Conservation (phyloP, 176 grass and related monocot species). For the Eleusine indica region DNA sequence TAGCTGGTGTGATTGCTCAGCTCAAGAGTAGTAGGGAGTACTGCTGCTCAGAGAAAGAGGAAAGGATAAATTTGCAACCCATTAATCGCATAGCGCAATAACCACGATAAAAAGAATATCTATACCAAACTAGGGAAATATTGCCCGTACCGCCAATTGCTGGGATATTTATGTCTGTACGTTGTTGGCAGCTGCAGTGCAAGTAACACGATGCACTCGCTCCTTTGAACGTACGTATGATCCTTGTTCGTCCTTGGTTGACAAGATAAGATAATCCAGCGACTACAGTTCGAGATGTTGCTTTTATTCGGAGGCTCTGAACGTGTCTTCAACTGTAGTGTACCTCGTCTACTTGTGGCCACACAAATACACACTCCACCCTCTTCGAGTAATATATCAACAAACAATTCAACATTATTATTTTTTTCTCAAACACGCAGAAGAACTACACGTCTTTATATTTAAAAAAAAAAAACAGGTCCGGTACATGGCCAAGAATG, state of each 20-base stretch:
- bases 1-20: too few relatives aligned
- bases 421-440: too few relatives aligned
- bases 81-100: too few relatives aligned
- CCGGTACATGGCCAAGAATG: too few relatives aligned
- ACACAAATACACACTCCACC: neutral
- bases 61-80: too few relatives aligned
- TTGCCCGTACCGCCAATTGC: neutral
- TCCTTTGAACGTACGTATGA: neutral
- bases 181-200: neutral
- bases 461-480: too few relatives aligned
- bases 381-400: too few relatives aligned
- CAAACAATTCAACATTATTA: too few relatives aligned
- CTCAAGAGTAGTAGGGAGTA: too few relatives aligned
- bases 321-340: neutral
- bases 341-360: neutral
- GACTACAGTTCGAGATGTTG: neutral
- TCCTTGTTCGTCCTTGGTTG: too few relatives aligned
- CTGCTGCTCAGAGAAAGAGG: too few relatives aligned
- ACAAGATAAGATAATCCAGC: constrained; percentile 12
- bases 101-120: neutral
- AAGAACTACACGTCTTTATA: too few relatives aligned
- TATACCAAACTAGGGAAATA: neutral
- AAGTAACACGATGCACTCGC: neutral
- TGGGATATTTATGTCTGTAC: neutral
- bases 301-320: neutral